Evolutionary conservation across 257 asterid genomes (phyloP).

Genomic region (Nicotiana tabacum): DNA sequence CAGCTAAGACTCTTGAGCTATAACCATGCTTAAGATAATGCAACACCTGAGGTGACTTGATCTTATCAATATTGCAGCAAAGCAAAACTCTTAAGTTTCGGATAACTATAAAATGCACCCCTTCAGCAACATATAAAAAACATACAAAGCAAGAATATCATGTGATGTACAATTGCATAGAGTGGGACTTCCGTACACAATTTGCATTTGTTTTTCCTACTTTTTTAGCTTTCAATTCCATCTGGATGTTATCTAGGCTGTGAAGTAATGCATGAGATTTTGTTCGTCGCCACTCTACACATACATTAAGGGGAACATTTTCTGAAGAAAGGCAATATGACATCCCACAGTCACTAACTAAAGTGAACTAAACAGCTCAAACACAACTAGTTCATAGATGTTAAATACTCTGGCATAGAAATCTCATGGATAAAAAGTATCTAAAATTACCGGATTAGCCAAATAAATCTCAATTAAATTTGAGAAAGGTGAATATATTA

Average conservation of each 20-base stretch:
- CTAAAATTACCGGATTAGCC: background rate
- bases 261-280: background rate
- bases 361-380: background rate
- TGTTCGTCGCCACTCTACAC: background rate
- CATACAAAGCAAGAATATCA: background rate
- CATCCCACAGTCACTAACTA: background rate
- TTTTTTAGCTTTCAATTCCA: background rate
- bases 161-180: background rate
- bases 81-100: background rate
- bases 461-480: background rate
- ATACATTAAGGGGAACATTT: background rate
- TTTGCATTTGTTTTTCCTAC: background rate
- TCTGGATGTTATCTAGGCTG: background rate
- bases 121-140: background rate
- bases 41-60: background rate
- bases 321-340: background rate
- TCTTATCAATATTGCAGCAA: background rate
- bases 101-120: background rate
- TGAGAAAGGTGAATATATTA: conserved; percentile 18
- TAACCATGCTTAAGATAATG: background rate
- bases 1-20: background rate
- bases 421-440: background rate
- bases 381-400: background rate
- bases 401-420: background rate
- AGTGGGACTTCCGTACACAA: background rate